phyloP scores from a whole-genome alignment of 768 basidiomycete species.

The Hemileccinum rubropunctum region DNA sequence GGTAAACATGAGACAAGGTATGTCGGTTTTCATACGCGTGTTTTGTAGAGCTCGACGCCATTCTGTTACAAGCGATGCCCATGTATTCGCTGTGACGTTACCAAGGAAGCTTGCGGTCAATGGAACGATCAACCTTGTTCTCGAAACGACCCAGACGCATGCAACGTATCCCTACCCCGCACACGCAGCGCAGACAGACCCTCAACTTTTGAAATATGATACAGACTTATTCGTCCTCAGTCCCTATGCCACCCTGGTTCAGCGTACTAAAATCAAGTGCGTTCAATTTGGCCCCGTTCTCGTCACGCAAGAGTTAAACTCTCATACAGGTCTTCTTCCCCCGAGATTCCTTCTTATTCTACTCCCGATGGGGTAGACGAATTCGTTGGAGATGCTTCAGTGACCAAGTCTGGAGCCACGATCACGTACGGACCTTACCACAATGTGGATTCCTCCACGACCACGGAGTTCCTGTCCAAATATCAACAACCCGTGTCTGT shows the following conservation, averaged over 20 bases:
- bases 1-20: conserved; percentile 52
- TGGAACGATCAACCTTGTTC: conserved; percentile 68
- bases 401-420: conserved; percentile 73
- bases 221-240: conserved; percentile 80
- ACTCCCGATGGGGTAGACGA: conserved; percentile 58
- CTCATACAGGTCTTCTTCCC: conserved; percentile 58
- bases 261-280: conserved; percentile 86
- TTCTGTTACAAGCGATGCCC: conserved; percentile 38
- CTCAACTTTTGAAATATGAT: conserved; percentile 76
- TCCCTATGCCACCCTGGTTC: conserved; percentile 76
- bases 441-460: conserved; percentile 64
- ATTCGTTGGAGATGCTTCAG: conserved; percentile 59
- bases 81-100: conserved; percentile 61
- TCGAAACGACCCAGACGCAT: conserved; percentile 79
- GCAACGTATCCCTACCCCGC: conserved; percentile 74
- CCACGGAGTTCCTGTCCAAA: conserved; percentile 49
- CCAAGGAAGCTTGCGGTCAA: conserved; percentile 58
- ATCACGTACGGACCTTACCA: conserved; percentile 89
- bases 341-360: conserved; percentile 70
- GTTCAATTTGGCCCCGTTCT: conserved; percentile 23
- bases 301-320: conserved; percentile 1
- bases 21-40: conserved; percentile 25
- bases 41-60: conserved; percentile 12
- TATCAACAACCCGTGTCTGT: conserved; percentile 66
- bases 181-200: conserved; percentile 68